Percentiles rank a stretch among this genome's conserved stretches.
phyloP scores from a whole-genome alignment of 495 filamentous ascomycete genomes.

The Tricharina praecox region DNA sequence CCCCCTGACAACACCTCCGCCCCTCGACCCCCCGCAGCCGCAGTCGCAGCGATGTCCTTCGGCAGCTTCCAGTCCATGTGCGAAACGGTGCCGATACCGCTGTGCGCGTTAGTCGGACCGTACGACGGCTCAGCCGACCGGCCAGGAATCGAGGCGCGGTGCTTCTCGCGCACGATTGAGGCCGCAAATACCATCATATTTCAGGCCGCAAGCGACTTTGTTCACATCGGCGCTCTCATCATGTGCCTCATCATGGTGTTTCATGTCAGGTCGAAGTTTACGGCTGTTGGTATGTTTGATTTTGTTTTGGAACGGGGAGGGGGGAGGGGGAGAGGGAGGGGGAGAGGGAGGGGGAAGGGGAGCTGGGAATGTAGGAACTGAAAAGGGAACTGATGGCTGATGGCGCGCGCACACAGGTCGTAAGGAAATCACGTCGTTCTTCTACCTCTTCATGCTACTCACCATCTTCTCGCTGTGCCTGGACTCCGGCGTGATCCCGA shows the following conservation, averaged over 20 bases:
- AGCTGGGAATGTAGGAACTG: no score
- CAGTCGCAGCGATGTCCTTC: conserved; percentile 58
- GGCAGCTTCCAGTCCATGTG: conserved; percentile 81
- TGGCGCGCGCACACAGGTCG: conserved; percentile 43
- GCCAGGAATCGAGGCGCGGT: conserved; percentile 70
- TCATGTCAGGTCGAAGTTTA: conserved; percentile 94
- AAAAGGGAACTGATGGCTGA: no score
- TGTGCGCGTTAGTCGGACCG: conserved; percentile 72
- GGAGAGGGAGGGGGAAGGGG: neutral
- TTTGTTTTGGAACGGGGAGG: no score
- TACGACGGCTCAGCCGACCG: conserved; percentile 39
- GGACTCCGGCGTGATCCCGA: conserved; percentile 83
- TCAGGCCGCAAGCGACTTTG: conserved; percentile 73
- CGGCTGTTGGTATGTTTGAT: conserved; percentile 91
- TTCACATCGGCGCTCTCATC: conserved; percentile 76
- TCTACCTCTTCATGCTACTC: conserved; percentile 86
- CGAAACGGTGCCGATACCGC: conserved; percentile 61
- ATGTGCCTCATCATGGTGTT: conserved; percentile 97
- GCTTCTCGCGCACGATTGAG: conserved; percentile 89
- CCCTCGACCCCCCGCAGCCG: no score
- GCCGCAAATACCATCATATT: conserved; percentile 98
- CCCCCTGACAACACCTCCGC: no score
- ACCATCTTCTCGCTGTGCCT: conserved; percentile 78
- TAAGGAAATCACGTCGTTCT: conserved; percentile 95
- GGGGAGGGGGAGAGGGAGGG: neutral